phyloP scores from a whole-genome alignment of 352 stramenopile genomes.

The Phytophthora fragariae region DNA sequence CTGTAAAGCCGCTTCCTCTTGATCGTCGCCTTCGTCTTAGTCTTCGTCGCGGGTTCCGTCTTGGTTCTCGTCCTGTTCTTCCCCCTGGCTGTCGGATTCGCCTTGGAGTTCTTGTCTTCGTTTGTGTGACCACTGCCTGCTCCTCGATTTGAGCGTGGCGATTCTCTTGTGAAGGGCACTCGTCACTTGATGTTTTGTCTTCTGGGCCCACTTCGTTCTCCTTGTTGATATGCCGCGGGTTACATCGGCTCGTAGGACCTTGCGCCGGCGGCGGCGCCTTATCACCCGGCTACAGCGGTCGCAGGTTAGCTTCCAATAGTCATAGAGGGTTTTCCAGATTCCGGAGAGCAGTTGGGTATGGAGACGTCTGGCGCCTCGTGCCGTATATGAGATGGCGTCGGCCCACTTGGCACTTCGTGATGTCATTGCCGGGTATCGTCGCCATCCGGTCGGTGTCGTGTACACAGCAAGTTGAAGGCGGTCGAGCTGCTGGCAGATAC shows the following conservation, averaged over 20 bases:
- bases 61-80: background rate
- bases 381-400: background rate
- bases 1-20: background rate
- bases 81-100: background rate
- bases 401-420: background rate
- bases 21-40: background rate
- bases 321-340: background rate
- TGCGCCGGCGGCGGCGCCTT: background rate
- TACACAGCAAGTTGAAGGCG: background rate
- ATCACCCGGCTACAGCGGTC: background rate
- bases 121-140: background rate
- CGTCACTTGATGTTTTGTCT: background rate
- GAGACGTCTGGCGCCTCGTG: background rate
- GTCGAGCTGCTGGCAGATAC: background rate
- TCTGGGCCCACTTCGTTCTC: background rate
- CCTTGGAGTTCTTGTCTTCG: background rate
- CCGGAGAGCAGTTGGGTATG: background rate
- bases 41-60: background rate
- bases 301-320: background rate
- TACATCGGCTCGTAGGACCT: background rate
- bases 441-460: background rate
- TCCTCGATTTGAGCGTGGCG: background rate
- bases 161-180: background rate
- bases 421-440: slow-evolving; percentile 2
- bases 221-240: background rate